Percentiles rank a stretch among this genome's conserved stretches.
Conservation (phyloP, 2,329 filamentous ascomycete genomes). For the Trichothecium sympodiale region DNA sequence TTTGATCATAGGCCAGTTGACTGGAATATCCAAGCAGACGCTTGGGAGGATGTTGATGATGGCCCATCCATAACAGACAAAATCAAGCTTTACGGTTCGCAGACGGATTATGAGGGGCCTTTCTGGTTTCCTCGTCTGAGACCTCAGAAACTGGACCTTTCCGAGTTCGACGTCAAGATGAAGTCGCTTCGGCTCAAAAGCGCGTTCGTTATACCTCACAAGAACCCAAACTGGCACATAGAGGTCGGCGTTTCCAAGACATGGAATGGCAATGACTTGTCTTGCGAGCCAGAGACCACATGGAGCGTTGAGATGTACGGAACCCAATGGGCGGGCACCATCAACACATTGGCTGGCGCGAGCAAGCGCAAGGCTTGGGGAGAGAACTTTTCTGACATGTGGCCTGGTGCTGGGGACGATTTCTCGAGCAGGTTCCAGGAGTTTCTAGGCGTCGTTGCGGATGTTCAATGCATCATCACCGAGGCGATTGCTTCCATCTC, state of each 20-base stretch:
- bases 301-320: conserved; percentile 22
- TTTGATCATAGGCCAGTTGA: conserved; percentile 16
- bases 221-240: conserved; percentile 19
- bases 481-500: too few species aligned
- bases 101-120: background rate
- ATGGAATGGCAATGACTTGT: conserved; percentile 13
- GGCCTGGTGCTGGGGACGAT: conserved; percentile 15
- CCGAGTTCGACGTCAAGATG: conserved; percentile 2
- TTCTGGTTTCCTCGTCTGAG: background rate
- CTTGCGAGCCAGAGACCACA: conserved; percentile 10
- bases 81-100: too few species aligned
- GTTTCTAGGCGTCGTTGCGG: conserved; percentile 19
- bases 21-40: conserved; percentile 21
- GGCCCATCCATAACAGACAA: background rate
- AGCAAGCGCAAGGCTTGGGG: conserved; percentile 19
- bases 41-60: conserved; percentile 6
- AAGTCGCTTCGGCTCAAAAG: conserved; percentile 14
- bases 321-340: conserved; percentile 23
- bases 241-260: conserved; percentile 18
- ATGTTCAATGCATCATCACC: conserved; percentile 13
- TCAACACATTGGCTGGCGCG: conserved; percentile 15
- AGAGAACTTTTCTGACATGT: conserved; percentile 16
- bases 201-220: conserved; percentile 16
- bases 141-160: background rate
- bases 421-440: conserved; percentile 15